A percentile compares a stretch with the other conserved stretches of the same genome.
phyloP scores from a whole-genome alignment of 768 basidiomycete genomes.

The Russula emetica region DNA sequence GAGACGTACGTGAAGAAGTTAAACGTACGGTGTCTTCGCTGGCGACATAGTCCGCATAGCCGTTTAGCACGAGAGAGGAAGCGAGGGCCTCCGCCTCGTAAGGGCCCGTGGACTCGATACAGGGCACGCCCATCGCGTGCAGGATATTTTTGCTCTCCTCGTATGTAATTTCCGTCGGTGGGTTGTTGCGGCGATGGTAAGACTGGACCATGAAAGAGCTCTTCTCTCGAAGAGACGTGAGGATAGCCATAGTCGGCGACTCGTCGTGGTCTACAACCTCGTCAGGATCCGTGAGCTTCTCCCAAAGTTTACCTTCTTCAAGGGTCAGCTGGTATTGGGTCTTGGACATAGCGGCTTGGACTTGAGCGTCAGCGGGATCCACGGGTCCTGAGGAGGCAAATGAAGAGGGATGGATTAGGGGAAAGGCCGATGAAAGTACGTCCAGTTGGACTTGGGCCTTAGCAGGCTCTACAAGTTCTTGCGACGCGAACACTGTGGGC shows the following conservation, averaged over 20 bases:
- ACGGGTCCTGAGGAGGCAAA: not conserved
- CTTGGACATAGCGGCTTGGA: slow-evolving; percentile 30
- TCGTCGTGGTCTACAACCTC: slow-evolving; percentile 24
- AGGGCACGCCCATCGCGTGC: slow-evolving; percentile 74
- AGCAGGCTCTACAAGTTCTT: not conserved
- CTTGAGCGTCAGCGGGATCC: slow-evolving; percentile 11
- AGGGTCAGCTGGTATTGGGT: slow-evolving; percentile 29
- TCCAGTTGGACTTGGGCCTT: slow-evolving; percentile 9
- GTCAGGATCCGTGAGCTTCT: slow-evolving; percentile 14
- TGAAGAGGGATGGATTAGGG: not conserved
- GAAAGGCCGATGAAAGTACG: slow-evolving; percentile 2
- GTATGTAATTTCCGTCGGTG: slow-evolving; percentile 65
- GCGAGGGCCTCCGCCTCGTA: slow-evolving; percentile 87
- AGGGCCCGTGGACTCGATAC: slow-evolving; percentile 60
- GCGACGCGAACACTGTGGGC: slow-evolving; percentile 6
- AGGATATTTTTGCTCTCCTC: slow-evolving; percentile 65
- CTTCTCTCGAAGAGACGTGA: slow-evolving; percentile 42
- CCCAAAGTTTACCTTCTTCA: slow-evolving; percentile 33
- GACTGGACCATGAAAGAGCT: slow-evolving; percentile 59
- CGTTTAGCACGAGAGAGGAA: slow-evolving; percentile 65
- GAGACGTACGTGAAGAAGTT: not conserved
- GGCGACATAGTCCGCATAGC: slow-evolving; percentile 82
- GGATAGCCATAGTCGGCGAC: slow-evolving; percentile 27
- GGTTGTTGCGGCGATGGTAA: slow-evolving; percentile 56
- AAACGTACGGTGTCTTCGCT: slow-evolving; percentile 77